Percentiles rank a stretch among this genome's conserved stretches.
Conservation (phyloP, 345 rosid species). For the Sisymbrium irio region DNA sequence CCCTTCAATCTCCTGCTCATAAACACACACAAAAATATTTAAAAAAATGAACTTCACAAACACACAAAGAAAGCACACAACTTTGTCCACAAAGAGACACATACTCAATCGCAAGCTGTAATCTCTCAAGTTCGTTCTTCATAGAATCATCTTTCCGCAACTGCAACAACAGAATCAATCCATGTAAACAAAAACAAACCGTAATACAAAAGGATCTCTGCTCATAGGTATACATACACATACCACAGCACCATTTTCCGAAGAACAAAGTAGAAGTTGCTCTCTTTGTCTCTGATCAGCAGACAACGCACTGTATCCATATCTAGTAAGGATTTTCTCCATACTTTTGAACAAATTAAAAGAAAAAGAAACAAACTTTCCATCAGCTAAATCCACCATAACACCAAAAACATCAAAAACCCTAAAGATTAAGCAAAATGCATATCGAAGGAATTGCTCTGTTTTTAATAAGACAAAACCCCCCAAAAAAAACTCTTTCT, state of each 20-base stretch:
- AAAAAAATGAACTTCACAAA: not conserved
- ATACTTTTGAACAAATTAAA: constrained; percentile 25
- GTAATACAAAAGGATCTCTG: not conserved
- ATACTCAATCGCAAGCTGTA: constrained; percentile 36
- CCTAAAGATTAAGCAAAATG: too few species aligned
- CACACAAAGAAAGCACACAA: not conserved
- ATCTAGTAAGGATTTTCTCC: constrained; percentile 28
- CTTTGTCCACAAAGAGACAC: not conserved
- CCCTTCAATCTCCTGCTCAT: constrained; percentile 35
- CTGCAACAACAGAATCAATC: constrained; percentile 1
- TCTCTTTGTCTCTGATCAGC: constrained; percentile 20
- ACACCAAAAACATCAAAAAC: not conserved
- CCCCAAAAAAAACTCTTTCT: not conserved
- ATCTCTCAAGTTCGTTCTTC: constrained; percentile 24
- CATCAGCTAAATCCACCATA: constrained; percentile 7
- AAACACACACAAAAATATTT: not conserved
- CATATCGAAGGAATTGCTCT: too few species aligned
- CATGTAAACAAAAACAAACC: not conserved
- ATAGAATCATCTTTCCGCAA: constrained; percentile 12
- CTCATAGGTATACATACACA: not conserved
- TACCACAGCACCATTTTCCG: constrained; percentile 20
- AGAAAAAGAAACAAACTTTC: not conserved
- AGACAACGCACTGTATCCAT: constrained; percentile 13
- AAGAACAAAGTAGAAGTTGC: constrained; percentile 15
- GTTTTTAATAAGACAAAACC: constrained; percentile 8